Percentiles rank a stretch among this genome's conserved stretches.
Conservation (phyloP, 2,329 filamentous ascomycete genomes). For the Triangularia verruculosa region DNA sequence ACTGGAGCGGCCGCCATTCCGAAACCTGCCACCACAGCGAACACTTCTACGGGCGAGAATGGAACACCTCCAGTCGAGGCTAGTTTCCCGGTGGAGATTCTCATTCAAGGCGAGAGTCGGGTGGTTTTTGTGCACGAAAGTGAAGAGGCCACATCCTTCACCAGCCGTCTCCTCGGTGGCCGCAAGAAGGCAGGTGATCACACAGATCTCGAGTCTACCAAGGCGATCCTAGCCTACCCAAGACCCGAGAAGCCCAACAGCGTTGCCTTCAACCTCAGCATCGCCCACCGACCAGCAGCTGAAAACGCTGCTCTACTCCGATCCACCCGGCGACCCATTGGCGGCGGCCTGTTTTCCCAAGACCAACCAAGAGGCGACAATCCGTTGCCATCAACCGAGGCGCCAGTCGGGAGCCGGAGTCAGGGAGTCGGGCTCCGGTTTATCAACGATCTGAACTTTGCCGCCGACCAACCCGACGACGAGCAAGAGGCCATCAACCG, state of each 20-base stretch:
- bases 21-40: conserved; percentile 14
- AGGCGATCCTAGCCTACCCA: conserved; percentile 55
- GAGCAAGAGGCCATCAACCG: conserved; percentile 46
- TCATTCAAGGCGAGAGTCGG: conserved; percentile 55
- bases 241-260: conserved; percentile 41
- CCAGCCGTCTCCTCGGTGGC: conserved; percentile 35
- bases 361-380: conserved; percentile 6
- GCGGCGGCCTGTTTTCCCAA: conserved; percentile 23
- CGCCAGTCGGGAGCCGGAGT: conserved; percentile 25
- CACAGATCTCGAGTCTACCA: conserved; percentile 36
- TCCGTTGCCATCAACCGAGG: conserved; percentile 28
- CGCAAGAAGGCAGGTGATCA: conserved; percentile 34
- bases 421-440: conserved; percentile 44
- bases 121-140: conserved; percentile 54
- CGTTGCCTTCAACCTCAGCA: conserved; percentile 51
- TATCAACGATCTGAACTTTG: conserved; percentile 48
- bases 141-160: conserved; percentile 38
- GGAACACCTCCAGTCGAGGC: conserved; percentile 21
- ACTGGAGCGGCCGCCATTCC: conserved; percentile 48
- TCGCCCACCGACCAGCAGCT: conserved; percentile 33
- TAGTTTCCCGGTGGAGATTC: conserved; percentile 50
- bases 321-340: conserved; percentile 17
- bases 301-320: conserved; percentile 36
- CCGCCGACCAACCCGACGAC: conserved; percentile 51
- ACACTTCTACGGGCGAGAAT: conserved; percentile 14